phyloP scores from a whole-genome alignment of 2,329 filamentous ascomycete species.

The Aspergillus sp. region DNA sequence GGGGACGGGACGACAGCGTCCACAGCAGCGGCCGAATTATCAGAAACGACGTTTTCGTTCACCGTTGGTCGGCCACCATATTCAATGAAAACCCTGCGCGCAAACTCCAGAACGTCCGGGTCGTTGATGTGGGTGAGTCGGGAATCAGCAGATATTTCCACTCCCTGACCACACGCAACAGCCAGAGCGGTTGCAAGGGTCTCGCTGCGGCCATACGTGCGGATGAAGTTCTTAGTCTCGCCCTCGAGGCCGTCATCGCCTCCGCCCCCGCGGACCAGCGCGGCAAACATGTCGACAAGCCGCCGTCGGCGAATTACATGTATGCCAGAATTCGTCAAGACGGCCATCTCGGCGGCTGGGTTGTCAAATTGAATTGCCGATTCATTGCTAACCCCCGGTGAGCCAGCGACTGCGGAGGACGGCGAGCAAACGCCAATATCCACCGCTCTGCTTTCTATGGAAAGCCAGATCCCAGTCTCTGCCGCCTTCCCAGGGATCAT shows the following conservation, averaged over 20 bases:
- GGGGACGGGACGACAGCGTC: constrained; percentile 83
- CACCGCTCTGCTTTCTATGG: constrained; percentile 63
- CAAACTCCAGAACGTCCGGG: constrained; percentile 74
- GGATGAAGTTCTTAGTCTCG: constrained; percentile 74
- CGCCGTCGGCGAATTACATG: constrained; percentile 75
- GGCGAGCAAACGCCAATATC: constrained; percentile 68
- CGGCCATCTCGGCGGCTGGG: constrained; percentile 69
- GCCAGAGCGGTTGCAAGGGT: constrained; percentile 84
- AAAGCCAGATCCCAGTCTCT: constrained; percentile 73
- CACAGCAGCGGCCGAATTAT: constrained; percentile 54
- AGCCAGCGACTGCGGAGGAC: constrained; percentile 58
- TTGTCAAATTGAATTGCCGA: constrained; percentile 92
- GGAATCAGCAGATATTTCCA: constrained; percentile 63
- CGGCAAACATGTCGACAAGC: constrained; percentile 85
- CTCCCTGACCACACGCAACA: constrained; percentile 88
- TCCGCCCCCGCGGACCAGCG: constrained; percentile 61
- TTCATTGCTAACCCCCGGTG: constrained; percentile 79
- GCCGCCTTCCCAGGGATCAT: constrained; percentile 53
- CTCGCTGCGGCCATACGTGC: constrained; percentile 77
- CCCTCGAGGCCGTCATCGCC: constrained; percentile 69
- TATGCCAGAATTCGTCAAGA: constrained; percentile 84
- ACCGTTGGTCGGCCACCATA: constrained; percentile 80
- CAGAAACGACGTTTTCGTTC: constrained; percentile 62
- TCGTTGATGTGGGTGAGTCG: constrained; percentile 65
- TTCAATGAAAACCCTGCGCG: constrained; percentile 80